Base-by-base conservation (phyloP, 148 eudicot species). In the Hydrangea macrophylla region DNA sequence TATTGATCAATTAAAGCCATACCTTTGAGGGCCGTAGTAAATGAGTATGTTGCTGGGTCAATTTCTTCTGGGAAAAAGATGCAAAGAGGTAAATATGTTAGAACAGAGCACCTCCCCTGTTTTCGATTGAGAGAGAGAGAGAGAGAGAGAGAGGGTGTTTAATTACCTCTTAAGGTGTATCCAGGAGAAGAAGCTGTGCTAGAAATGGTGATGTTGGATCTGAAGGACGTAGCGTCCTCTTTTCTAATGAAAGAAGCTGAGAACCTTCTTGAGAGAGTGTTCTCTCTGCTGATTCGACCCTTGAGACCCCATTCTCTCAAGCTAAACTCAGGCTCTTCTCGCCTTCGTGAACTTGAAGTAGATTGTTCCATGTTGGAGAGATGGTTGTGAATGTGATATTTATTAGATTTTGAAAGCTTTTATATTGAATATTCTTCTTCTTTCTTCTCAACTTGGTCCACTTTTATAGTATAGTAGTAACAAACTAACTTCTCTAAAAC, bases 121-220 rank as follows among this genome's bases (percentile, higher is more conserved):
- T 4, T 42, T 10, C 12, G 48, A 7, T 4, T 42, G 15, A 7
- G 48, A 7, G 31, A 25, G 48, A 40, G 31, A 50, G 60, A 33
- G 55, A 58, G 66, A 35, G 26, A 28, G 72, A 51, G 39, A 45
- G 25, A 58, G 57, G 7, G 36, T 30, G 9, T n/a, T n/a, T n/a
- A n/a, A n/a, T 18, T 80, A 90, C 98, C 96, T 93, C 76, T 85
- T 9, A 81, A 58, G 58, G 73, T 73, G 83, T 85, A 85, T 58
- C 98, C 96, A 66, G 98, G 98, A 62, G 98, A 93, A 36, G 98
- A 90, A 67, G 89, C 86, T 62, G 98, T 85, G 80, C 98, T 93
- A 20, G 95, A 93, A 76, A 93, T 79, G 67, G 92, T 88, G 50
- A 89, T 25, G 55, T 85, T 86, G 20, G 98, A 88, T 63, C 86